phyloP scores from a whole-genome alignment of 1,284 basidiomycete species.

The Malassezia nana region DNA sequence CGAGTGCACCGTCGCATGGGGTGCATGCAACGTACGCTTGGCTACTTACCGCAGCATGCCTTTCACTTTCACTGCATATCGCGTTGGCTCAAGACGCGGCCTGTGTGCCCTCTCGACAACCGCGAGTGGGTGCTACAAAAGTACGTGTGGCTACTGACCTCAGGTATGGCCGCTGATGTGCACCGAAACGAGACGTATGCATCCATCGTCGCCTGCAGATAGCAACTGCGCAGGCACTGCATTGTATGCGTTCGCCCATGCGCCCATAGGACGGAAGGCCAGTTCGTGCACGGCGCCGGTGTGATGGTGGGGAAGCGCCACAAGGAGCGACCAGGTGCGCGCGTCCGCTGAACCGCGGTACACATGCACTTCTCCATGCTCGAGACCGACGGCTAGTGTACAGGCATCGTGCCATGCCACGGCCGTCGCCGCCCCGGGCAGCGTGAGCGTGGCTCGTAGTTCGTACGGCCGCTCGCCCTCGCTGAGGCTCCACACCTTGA shows the following conservation, averaged over 20 bases:
- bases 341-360: slow-evolving; percentile 46
- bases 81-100: slow-evolving; percentile 96
- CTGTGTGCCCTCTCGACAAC: slow-evolving; percentile 97
- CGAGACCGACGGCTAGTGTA: slow-evolving; percentile 78
- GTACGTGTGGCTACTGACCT: slow-evolving; percentile 52
- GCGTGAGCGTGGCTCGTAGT: slow-evolving; percentile 20
- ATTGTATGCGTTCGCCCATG: slow-evolving; percentile 22
- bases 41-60: slow-evolving; percentile 62
- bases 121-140: slow-evolving; percentile 78
- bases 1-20: slow-evolving; percentile 98
- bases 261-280: slow-evolving; percentile 29
- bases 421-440: slow-evolving; percentile 26
- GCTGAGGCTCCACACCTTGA: slow-evolving; percentile 47
- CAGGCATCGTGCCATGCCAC: slow-evolving; percentile 22
- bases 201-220: slow-evolving; percentile 31
- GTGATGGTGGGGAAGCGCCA: slow-evolving; percentile 24
- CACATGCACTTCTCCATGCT: slow-evolving; percentile 78
- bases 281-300: slow-evolving; percentile 34
- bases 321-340: slow-evolving; percentile 14
- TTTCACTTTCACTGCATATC: slow-evolving; percentile 99
- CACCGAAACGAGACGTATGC: slow-evolving; percentile 22
- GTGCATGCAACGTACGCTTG: slow-evolving; percentile 81
- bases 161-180: slow-evolving; percentile 10
- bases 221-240: slow-evolving; percentile 19
- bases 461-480: slow-evolving; percentile 17